phyloP scores from a whole-genome alignment of 1,139 yeast genomes.

The Candida pseudoviswanathii region DNA sequence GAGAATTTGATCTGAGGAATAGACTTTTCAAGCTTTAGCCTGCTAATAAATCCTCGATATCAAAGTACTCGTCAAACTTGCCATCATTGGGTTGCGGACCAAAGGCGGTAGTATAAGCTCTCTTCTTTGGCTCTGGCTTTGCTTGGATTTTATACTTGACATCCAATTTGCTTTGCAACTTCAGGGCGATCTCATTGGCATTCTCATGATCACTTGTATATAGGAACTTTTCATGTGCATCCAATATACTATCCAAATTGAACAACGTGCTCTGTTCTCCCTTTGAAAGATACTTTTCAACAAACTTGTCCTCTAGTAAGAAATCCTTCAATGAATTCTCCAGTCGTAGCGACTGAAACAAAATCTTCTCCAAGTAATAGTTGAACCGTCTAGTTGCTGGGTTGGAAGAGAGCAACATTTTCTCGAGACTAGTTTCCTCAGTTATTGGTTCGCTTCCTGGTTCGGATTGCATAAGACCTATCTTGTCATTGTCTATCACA shows the following conservation, averaged over 20 bases:
- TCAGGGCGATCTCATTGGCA: slow-evolving; percentile 1
- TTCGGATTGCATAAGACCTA: slow-evolving; percentile 11
- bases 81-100: slow-evolving; percentile 25
- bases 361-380: slow-evolving; percentile 26
- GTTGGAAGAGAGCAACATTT: slow-evolving; percentile 26
- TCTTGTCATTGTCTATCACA: slow-evolving; percentile 11
- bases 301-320: slow-evolving; percentile 27
- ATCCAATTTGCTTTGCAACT: slow-evolving; percentile 9
- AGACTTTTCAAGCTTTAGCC: slow-evolving; percentile 36
- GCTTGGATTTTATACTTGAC: slow-evolving; percentile 14
- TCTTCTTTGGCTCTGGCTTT: slow-evolving; percentile 18
- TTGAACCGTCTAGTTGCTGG: slow-evolving; percentile 35
- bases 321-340: slow-evolving; percentile 23
- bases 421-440: slow-evolving; percentile 12
- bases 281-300: slow-evolving; percentile 27
- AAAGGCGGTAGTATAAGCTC: slow-evolving; percentile 13
- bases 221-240: slow-evolving; percentile 17
- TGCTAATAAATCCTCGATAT: slow-evolving; percentile 32
- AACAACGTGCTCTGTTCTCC: slow-evolving; percentile 29
- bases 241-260: slow-evolving; percentile 33
- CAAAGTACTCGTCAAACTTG: slow-evolving; percentile 33
- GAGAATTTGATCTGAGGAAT: slow-evolving; percentile 44
- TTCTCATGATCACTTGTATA: slow-evolving; percentile 6
- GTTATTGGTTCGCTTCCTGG: slow-evolving; percentile 11
- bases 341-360: slow-evolving; percentile 27